Conservation (phyloP, 2,329 filamentous ascomycete species). For the Phaeomoniella chlamydospora region DNA sequence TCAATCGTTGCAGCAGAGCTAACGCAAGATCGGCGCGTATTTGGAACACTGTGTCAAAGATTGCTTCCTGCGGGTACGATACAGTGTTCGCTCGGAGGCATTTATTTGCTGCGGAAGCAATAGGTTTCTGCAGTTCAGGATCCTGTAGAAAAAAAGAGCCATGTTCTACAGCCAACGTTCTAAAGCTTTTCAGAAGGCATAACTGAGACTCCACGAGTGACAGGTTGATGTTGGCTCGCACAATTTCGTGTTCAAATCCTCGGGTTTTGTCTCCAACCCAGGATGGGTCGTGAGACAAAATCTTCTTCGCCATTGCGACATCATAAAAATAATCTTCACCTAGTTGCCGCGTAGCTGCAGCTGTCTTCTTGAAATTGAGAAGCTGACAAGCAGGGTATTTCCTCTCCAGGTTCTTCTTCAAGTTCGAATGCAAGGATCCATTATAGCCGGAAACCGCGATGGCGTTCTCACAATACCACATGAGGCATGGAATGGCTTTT, state of each 20-base stretch:
- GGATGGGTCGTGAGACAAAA: constrained; percentile 62
- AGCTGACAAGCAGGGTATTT: constrained; percentile 62
- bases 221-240: constrained; percentile 76
- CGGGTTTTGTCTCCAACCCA: constrained; percentile 55
- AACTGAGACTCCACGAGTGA: constrained; percentile 82
- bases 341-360: constrained; percentile 48
- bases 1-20: constrained; percentile 66
- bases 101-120: constrained; percentile 60
- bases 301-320: constrained; percentile 55
- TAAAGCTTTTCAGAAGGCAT: constrained; percentile 70
- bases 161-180: constrained; percentile 72
- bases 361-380: constrained; percentile 66
- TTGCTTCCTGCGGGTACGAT: constrained; percentile 56
- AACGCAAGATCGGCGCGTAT: constrained; percentile 68
- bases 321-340: constrained; percentile 78
- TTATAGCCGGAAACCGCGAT: constrained; percentile 75
- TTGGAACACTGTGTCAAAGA: constrained; percentile 68
- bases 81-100: constrained; percentile 68
- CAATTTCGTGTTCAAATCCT: constrained; percentile 72
- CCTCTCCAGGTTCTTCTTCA: constrained; percentile 68
- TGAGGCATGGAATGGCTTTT: constrained; percentile 57
- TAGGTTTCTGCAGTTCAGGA: constrained; percentile 47
- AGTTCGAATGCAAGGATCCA: constrained; percentile 67
- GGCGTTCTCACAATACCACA: constrained; percentile 67
- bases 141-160: constrained; percentile 44